Percentiles rank a stretch among this genome's conserved stretches.
Evolutionary conservation across 2,329 filamentous ascomycete species (phyloP).

Genomic region (Fusarium sp.): DNA sequence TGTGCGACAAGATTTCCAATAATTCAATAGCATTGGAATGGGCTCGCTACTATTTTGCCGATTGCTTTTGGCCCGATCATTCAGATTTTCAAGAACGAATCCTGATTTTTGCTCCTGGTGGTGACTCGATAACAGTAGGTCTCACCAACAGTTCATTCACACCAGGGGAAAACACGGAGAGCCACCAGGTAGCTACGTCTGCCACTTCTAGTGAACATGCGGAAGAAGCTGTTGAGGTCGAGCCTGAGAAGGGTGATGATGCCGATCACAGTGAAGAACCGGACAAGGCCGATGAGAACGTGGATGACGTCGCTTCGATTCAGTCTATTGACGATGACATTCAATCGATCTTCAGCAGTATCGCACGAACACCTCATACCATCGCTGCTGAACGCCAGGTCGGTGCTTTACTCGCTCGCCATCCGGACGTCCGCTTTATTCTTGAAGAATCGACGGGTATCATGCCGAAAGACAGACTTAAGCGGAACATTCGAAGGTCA

Average conservation of each 20-base stretch:
- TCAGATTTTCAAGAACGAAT: not conserved
- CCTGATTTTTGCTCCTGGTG: not conserved
- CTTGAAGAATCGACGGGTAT: not conserved
- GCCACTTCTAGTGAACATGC: not conserved
- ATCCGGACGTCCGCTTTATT: slow-evolving; percentile 6
- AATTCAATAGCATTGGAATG: not conserved
- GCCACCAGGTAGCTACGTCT: not conserved
- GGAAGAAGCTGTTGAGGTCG: not conserved
- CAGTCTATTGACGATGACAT: slow-evolving; percentile 9
- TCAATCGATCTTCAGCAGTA: slow-evolving; percentile 2
- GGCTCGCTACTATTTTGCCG: not conserved
- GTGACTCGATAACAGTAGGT: not conserved
- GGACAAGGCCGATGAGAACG: not conserved
- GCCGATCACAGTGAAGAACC: not conserved
- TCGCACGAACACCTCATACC: not conserved
- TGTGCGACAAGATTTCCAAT: not conserved
- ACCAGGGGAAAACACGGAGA: not conserved
- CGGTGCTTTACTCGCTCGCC: not conserved
- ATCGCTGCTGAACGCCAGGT: slow-evolving; percentile 13
- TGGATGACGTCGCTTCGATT: slow-evolving; percentile 5
- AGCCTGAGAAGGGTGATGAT: not conserved
- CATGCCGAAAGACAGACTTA: slow-evolving; percentile 9
- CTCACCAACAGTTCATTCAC: not conserved
- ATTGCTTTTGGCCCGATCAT: not conserved
- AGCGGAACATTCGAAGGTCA: slow-evolving; percentile 9